Percentiles rank a stretch among this genome's conserved stretches.
Conservation (phyloP, 73 alveolate genomes). For the Vitrella brassicaformis region DNA sequence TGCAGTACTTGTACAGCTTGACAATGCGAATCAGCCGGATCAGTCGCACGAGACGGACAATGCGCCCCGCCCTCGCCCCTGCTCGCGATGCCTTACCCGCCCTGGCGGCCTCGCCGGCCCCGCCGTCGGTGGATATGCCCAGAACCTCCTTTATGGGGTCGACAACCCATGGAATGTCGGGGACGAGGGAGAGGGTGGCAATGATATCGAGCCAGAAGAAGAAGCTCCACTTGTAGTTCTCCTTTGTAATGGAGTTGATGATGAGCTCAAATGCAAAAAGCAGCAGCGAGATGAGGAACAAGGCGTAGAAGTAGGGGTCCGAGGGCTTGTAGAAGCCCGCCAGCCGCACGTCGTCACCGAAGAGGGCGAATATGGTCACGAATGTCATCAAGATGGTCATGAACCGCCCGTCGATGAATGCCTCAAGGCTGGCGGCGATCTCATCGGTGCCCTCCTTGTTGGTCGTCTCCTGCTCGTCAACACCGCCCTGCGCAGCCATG, state of each 20-base stretch:
- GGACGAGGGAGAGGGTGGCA: constrained; percentile 71
- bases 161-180: neutral
- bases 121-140: neutral
- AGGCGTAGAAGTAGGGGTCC: neutral
- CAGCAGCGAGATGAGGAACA: neutral
- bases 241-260: constrained; percentile 19
- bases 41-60: constrained; percentile 46
- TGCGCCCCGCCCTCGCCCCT: constrained; percentile 21
- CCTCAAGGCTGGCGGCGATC: too few relatives aligned
- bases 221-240: constrained; percentile 57
- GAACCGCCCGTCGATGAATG: neutral
- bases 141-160: neutral
- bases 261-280: constrained; percentile 19
- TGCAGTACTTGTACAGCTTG: constrained; percentile 63
- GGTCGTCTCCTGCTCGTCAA: too few relatives aligned
- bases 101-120: neutral
- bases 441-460: too few relatives aligned
- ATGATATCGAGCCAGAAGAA: constrained; percentile 82
- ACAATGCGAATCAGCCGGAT: constrained; percentile 63
- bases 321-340: neutral
- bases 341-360: neutral
- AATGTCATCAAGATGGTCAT: neutral
- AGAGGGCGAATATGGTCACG: neutral
- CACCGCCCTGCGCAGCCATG: too few relatives aligned
- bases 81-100: constrained; percentile 10